Evolutionary conservation across 306 rosid species (phyloP).

Genomic region (Cicer pinnatifidum): DNA sequence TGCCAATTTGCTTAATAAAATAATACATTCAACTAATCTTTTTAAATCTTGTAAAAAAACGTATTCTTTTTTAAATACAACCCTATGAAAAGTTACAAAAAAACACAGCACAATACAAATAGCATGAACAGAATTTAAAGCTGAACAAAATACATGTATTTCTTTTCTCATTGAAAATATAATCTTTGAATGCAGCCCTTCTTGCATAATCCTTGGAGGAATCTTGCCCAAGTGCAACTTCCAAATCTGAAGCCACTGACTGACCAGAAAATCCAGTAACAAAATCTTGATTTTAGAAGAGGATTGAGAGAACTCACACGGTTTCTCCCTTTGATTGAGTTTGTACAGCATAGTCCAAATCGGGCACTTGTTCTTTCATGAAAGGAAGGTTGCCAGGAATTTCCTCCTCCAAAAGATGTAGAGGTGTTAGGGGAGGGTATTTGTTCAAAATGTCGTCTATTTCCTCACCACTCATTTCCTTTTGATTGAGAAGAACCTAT

Average conservation of each 20-base stretch:
- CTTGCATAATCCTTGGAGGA: slow-evolving; percentile 10
- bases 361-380: slow-evolving; percentile 48
- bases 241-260: slow-evolving; percentile 32
- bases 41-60: not conserved
- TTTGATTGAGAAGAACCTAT: slow-evolving; percentile 81
- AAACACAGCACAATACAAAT: slow-evolving; percentile 29
- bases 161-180: not conserved
- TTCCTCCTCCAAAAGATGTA: slow-evolving; percentile 69
- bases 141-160: slow-evolving; percentile 27
- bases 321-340: slow-evolving; percentile 58
- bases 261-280: slow-evolving; percentile 14
- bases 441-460: slow-evolving; percentile 69
- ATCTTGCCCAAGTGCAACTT: slow-evolving; percentile 30
- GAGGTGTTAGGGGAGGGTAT: slow-evolving; percentile 87
- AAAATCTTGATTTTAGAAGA: slow-evolving; percentile 11
- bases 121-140: slow-evolving; percentile 45
- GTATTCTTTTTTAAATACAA: not conserved
- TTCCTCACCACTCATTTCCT: slow-evolving; percentile 82
- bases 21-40: slow-evolving; percentile 12
- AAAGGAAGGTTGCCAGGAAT: slow-evolving; percentile 71
- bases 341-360: slow-evolving; percentile 57
- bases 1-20: slow-evolving; percentile 1
- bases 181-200: slow-evolving; percentile 25
- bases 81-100: slow-evolving; percentile 5
- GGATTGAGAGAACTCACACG: slow-evolving; percentile 42